Evolutionary conservation across 805 yeast species (phyloP).

Genomic region (Teunomyces tritomae): DNA sequence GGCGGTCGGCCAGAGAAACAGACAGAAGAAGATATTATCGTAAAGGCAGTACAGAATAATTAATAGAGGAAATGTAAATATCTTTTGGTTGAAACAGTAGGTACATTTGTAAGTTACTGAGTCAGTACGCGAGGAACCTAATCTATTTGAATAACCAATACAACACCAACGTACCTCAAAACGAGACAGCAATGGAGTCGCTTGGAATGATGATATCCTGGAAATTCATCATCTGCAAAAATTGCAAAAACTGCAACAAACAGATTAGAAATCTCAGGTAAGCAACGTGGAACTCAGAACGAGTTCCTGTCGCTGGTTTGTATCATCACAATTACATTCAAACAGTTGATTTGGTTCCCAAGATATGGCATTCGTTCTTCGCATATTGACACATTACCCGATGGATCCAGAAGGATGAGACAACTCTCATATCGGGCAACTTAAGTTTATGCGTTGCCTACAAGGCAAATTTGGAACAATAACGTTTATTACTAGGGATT

Average conservation of each 20-base stretch:
- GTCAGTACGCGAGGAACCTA: background rate
- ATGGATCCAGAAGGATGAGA: constrained; percentile 32
- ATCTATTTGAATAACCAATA: background rate
- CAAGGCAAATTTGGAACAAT: constrained; percentile 2
- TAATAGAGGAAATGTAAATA: constrained; percentile 3
- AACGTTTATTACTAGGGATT: background rate
- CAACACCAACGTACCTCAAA: background rate
- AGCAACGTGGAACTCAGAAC: constrained; percentile 1
- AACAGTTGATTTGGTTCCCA: background rate
- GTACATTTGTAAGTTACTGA: background rate
- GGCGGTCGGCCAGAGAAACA: constrained; percentile 36
- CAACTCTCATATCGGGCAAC: constrained; percentile 38
- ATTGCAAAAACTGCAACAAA: constrained; percentile 1
- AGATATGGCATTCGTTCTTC: constrained; percentile 19
- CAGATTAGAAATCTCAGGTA: background rate
- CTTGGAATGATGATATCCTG: background rate
- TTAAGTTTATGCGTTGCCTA: constrained; percentile 41
- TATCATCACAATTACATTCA: background rate
- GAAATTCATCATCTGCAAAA: background rate
- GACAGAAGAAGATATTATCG: constrained; percentile 27
- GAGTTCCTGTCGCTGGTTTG: background rate
- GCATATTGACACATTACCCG: constrained; percentile 51
- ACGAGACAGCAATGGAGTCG: background rate
- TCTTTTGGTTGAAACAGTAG: constrained; percentile 3
- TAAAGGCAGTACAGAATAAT: constrained; percentile 16